Evolutionary conservation across 108 stramenopile species (phyloP), one percentile per base, ranked within the genome.

Genomic region (Stephanodiscus triporus): DNA sequence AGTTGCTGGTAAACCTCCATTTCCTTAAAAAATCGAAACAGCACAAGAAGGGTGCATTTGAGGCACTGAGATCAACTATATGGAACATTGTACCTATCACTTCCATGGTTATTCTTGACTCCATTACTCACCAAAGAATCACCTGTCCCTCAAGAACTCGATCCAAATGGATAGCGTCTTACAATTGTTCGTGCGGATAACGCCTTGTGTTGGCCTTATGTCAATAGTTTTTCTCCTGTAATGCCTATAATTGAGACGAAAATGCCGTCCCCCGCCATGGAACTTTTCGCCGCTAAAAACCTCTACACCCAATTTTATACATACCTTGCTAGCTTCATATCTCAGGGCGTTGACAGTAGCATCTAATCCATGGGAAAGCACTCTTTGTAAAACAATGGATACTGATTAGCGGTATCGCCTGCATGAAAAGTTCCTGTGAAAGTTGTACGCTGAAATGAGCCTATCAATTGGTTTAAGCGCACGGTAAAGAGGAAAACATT

Each of bases 401-500:
- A 23, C 14, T 5, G 3, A 30, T 30, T 20, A 16, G 14, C 11
- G 10, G 11, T n/a, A 8, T 16, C 7, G 4, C 17, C 27, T n/a
- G 19, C 10, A 9, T 66, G 14, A 1, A 26, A 48, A 4, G 27
- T 50, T 24, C 32, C 27, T 27, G 30, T 66, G 65, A 50, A 34
- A 66, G 22, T 51, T 66, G 65, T 66, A 66, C 7, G 49, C 32
- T 11, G 65, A 66, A 29, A 51, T 32, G 1, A 66, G 19, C 14
- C 65, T 26, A 34, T 27, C 47, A 11, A 66, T 66, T 11, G 65
- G 65, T 32, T 66, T 49, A 20, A n/a, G n/a, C 65, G 43, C 11
- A 66, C 65, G 11, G 65, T 50, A 4, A 50, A 48, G 6, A 66
- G 65, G 34, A 66, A 66, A 1, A 66, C 47, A 24, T 66, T 66